Evolutionary conservation across 352 stramenopile species (phyloP), one percentile per base, ranked within the genome.

Genomic region (Globisporangium cystogenes): DNA sequence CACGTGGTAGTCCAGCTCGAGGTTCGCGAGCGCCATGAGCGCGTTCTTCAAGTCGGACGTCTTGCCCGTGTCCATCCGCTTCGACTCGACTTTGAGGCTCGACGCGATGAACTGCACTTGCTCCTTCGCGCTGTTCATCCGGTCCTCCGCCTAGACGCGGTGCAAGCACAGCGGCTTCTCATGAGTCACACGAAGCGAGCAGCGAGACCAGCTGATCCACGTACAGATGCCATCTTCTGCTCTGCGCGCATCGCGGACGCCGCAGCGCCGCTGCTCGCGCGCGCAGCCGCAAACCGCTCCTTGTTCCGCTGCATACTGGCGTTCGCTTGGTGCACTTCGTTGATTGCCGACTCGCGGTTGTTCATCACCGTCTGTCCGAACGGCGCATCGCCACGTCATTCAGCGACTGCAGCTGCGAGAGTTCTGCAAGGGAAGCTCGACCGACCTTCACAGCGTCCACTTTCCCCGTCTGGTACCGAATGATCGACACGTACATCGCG

Each of bases 281-380:
- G 74, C 15, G 84, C 84, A 53, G 84, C 84, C 18, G 84, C 84
- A 61, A 95, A 95, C 0, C 82, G 72, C 56, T 95, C 84, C 68
- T 95, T 95, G 60, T 95, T 95, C 37, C 84, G 66, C 53, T 95
- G 84, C 84, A 95, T 95, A 51, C 79, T 93, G 6, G 81, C 79
- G 65, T 90, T 95, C n/a, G 84, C 82, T 77, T 92, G 75, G 51
- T 93, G 82, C 3, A 95, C 84, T 64, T 95, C 84, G 23, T 87
- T 58, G 42, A 95, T 93, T 29, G 84, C 84, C 20, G 80, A 84
- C 49, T 95, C 82, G 1, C 84, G 84, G 60, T 95, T 95, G 60
- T 73, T 79, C 72, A 95, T 90, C 21, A 95, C 84, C 18, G 82
- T 75, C 84, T 93, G 29, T 20, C n/a, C n/a, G n/a, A n/a, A n/a